Percentiles rank a stretch among this genome's conserved stretches.
These are phyloP conservation scores for Eucalyptus grandis DNA, from an alignment of 345 rosid genomes.

Conservation along the genomic window DNA sequence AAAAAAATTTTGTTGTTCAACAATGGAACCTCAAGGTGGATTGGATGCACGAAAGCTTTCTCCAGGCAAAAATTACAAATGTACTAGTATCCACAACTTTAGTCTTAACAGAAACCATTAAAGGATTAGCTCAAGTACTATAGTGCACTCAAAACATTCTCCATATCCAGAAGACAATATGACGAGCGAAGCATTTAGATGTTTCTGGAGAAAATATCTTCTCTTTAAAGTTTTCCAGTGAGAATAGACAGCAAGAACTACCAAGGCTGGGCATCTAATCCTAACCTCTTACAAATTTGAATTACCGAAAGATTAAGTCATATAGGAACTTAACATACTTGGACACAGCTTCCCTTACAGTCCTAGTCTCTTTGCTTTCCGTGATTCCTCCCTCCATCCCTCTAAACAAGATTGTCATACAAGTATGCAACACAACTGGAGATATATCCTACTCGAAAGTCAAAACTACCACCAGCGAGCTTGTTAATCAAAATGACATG, in stretches of 20 bases:
- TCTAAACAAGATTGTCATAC: not conserved
- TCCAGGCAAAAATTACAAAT: too few species aligned
- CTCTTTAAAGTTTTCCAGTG: not conserved
- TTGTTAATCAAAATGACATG: not conserved
- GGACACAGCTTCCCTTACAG: not conserved
- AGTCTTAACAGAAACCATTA: too few species aligned
- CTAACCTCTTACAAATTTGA: not conserved
- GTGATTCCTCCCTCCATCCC: not conserved
- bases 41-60: too few species aligned
- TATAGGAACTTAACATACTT: not conserved
- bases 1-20: too few species aligned
- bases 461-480: too few species aligned
- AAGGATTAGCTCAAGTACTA: not conserved
- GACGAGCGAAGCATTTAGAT: not conserved
- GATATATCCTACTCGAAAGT: too few species aligned
- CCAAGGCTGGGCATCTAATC: not conserved
- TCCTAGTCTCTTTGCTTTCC: not conserved
- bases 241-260: not conserved
- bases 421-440: too few species aligned
- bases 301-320: not conserved
- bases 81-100: too few species aligned
- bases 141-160: not conserved
- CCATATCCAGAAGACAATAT: not conserved
- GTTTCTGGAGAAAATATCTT: not conserved
- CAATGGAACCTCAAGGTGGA: too few species aligned